Percentiles rank a stretch among this genome's conserved stretches.
These are phyloP conservation scores for Salmacisia buchloeana DNA, from an alignment of 1,284 basidiomycete species.

Conservation along the genomic window DNA sequence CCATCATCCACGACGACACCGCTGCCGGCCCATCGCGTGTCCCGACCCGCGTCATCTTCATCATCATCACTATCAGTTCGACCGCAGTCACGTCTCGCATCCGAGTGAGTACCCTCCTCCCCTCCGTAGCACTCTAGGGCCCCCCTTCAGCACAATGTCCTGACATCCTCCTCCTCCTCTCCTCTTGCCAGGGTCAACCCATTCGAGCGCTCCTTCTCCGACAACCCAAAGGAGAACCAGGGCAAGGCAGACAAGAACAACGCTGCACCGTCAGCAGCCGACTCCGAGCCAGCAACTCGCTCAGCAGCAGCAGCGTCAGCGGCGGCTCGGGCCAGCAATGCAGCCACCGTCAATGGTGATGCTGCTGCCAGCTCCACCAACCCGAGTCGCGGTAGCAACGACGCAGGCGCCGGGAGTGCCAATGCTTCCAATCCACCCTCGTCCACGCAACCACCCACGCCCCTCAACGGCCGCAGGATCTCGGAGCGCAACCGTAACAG, in stretches of 20 bases:
- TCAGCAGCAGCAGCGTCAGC: conserved; percentile 14
- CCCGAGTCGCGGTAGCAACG: too few relatives aligned
- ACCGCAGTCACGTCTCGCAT: conserved; percentile 7
- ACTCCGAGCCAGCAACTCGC: conserved; percentile 10
- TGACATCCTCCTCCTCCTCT: neutral
- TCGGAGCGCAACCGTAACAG: conserved; percentile 10
- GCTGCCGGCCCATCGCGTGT: neutral
- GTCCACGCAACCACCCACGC: conserved; percentile 19
- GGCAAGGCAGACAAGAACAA: conserved; percentile 21
- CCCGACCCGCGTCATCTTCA: conserved; percentile 1
- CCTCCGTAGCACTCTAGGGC: too few relatives aligned
- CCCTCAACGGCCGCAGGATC: conserved; percentile 12
- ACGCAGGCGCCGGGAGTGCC: too few relatives aligned
- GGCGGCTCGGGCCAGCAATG: too few relatives aligned
- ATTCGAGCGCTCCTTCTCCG: conserved; percentile 87
- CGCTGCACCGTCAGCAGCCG: too few relatives aligned
- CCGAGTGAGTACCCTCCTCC: neutral
- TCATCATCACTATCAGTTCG: too few relatives aligned
- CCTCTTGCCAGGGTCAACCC: conserved; percentile 60
- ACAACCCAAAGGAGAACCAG: conserved; percentile 52
- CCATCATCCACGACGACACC: too few relatives aligned
- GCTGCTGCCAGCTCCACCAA: too few relatives aligned
- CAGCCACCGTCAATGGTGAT: too few relatives aligned
- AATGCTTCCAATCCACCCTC: conserved; percentile 27
- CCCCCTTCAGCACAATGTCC: too few relatives aligned